Percentiles rank a stretch among this genome's conserved stretches.
Conservation (phyloP, 208 protist genomes). For the Trypanosoma platydactyli region DNA sequence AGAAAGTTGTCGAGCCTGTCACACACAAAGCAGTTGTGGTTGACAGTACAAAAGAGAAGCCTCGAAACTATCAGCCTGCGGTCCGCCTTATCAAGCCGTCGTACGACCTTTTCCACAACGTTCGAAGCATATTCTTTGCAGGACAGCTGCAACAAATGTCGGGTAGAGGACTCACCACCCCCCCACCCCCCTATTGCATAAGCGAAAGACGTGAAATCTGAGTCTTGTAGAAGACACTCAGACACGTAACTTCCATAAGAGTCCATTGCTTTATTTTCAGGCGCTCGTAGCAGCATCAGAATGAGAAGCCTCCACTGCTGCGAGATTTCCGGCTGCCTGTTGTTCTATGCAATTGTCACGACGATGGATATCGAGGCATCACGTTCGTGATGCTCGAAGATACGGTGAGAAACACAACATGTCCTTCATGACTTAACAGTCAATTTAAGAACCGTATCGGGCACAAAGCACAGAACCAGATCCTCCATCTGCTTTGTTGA, state of each 20-base stretch:
- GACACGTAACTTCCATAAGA: constrained; percentile 91
- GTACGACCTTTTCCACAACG: constrained; percentile 85
- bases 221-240: constrained; percentile 81
- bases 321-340: constrained; percentile 45
- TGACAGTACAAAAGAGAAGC: constrained; percentile 50
- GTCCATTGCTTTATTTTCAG: constrained; percentile 64
- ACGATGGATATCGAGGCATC: constrained; percentile 58
- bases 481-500: constrained; percentile 43
- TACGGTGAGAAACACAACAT: constrained; percentile 64
- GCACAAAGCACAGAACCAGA: constrained; percentile 44
- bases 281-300: constrained; percentile 48
- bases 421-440: constrained; percentile 65
- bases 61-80: constrained; percentile 58
- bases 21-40: constrained; percentile 68
- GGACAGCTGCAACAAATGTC: constrained; percentile 64
- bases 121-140: constrained; percentile 90
- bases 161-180: constrained; percentile 46
- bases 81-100: constrained; percentile 32
- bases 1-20: constrained; percentile 90
- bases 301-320: constrained; percentile 88
- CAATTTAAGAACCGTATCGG: constrained; percentile 41
- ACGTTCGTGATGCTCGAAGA: constrained; percentile 70
- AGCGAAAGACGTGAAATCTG: constrained; percentile 36
- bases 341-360: constrained; percentile 46
- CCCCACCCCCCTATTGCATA: constrained; percentile 26